Evolutionary conservation across 2,329 filamentous ascomycete species (phyloP).

Genomic region (Stachybotrys chlorohalonatus): DNA sequence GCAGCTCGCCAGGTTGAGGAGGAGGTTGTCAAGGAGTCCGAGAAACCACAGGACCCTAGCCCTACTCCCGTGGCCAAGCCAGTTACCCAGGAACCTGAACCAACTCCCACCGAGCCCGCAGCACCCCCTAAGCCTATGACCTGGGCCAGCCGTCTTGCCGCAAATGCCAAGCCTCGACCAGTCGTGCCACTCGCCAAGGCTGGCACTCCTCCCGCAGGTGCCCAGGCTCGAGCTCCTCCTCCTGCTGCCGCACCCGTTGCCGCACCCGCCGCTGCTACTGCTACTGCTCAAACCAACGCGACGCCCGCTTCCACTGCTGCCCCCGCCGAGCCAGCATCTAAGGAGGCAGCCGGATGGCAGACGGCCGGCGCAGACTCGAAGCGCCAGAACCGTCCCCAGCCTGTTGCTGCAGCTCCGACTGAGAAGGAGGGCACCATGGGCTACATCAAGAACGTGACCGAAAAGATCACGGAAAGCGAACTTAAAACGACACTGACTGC

Average conservation of each 20-base stretch:
- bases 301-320: constrained; percentile 12
- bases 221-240: constrained; percentile 41
- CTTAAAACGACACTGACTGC: constrained; percentile 62
- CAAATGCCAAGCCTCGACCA: constrained; percentile 44
- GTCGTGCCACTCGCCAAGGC: constrained; percentile 50
- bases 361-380: constrained; percentile 77
- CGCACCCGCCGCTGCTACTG: constrained; percentile 26
- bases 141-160: constrained; percentile 64
- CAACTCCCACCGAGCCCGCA: constrained; percentile 36
- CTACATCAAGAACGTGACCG: constrained; percentile 93
- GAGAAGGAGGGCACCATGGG: constrained; percentile 73
- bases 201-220: constrained; percentile 38
- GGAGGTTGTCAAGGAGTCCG: constrained; percentile 46
- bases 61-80: constrained; percentile 42
- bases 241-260: constrained; percentile 28
- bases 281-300: constrained; percentile 26
- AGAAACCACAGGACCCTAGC: constrained; percentile 58
- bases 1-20: constrained; percentile 43
- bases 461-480: constrained; percentile 70
- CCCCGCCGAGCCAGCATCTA: constrained; percentile 29
- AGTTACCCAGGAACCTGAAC: constrained; percentile 40
- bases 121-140: constrained; percentile 52
- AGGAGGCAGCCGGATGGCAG: constrained; percentile 64
- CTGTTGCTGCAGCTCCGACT: constrained; percentile 44
- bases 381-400: constrained; percentile 68